These are phyloP conservation scores for Rhodosporidiobolus odoratus DNA, from an alignment of 768 basidiomycete genomes.

Conservation along the genomic window DNA sequence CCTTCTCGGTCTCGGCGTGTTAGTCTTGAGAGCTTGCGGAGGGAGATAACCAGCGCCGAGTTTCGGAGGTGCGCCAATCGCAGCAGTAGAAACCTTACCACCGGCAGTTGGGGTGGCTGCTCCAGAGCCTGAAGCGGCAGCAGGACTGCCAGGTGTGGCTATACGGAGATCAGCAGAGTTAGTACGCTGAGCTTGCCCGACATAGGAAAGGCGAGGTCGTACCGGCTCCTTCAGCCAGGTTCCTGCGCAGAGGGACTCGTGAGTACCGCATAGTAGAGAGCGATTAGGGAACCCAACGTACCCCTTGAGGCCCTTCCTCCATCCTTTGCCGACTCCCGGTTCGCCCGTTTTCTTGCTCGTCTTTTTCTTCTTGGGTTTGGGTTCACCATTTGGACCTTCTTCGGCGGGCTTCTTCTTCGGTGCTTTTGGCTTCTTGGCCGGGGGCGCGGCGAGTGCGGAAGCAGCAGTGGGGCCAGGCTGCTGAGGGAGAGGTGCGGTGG, in stretches of 20 bases:
- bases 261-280: too few relatives aligned
- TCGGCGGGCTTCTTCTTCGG: conserved; percentile 2
- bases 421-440: not conserved
- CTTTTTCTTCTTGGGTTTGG: conserved; percentile 16
- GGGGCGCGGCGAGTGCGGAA: not conserved
- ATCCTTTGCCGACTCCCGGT: not conserved
- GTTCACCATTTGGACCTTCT: conserved; percentile 3
- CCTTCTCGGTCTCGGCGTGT: conserved; percentile 25
- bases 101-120: not conserved
- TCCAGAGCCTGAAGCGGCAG: not conserved
- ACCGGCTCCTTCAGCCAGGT: too few relatives aligned
- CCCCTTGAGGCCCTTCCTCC: conserved; percentile 19
- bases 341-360: not conserved
- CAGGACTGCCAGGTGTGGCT: not conserved
- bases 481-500: not conserved
- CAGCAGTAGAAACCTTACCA: not conserved
- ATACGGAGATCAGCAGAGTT: not conserved
- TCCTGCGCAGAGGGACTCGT: not conserved
- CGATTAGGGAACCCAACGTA: not conserved
- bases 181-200: not conserved
- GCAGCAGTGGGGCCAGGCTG: not conserved
- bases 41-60: conserved; percentile 23
- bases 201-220: not conserved
- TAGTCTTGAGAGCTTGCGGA: not conserved
- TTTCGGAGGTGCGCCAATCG: conserved; percentile 18